Conservation (phyloP, 805 yeast species). For the Debaryomyces prosopidis region DNA sequence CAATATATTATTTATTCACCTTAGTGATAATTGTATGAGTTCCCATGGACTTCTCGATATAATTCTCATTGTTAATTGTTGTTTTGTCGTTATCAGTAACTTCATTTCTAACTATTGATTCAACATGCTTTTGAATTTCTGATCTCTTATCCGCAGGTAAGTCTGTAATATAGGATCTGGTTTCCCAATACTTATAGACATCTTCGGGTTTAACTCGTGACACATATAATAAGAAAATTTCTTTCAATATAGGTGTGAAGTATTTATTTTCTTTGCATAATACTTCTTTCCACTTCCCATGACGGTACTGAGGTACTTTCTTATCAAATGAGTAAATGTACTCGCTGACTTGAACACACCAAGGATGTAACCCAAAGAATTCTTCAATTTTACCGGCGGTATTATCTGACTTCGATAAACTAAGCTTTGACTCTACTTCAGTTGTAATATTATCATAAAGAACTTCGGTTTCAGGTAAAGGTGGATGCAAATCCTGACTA, state of each 20-base stretch:
- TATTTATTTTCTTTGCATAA: slow-evolving; percentile 18
- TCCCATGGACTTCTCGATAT: slow-evolving; percentile 24
- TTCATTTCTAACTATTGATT: slow-evolving; percentile 22
- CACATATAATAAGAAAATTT: slow-evolving; percentile 31
- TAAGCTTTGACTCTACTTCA: background rate
- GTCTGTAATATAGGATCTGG: slow-evolving; percentile 55
- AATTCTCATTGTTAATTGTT: slow-evolving; percentile 8
- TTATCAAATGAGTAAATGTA: slow-evolving; percentile 36
- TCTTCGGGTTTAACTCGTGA: slow-evolving; percentile 28
- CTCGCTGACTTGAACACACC: slow-evolving; percentile 39
- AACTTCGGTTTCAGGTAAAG: slow-evolving; percentile 2
- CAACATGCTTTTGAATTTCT: slow-evolving; percentile 28
- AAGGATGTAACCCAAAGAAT: slow-evolving; percentile 23
- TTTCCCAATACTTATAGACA: slow-evolving; percentile 53
- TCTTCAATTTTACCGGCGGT: slow-evolving; percentile 6
- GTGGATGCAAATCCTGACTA: slow-evolving; percentile 7
- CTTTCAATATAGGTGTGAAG: slow-evolving; percentile 36
- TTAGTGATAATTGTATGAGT: slow-evolving; percentile 20
- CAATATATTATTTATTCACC: slow-evolving; percentile 8
- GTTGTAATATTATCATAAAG: background rate
- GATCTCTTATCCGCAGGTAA: slow-evolving; percentile 37
- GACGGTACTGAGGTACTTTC: slow-evolving; percentile 58
- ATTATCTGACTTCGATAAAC: background rate
- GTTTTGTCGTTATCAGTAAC: slow-evolving; percentile 12
- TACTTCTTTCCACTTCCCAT: slow-evolving; percentile 47